Percentiles rank a stretch among this genome's conserved stretches.
phyloP scores from a whole-genome alignment of 495 filamentous ascomycete species.

The Trichodelitschia bisporula region DNA sequence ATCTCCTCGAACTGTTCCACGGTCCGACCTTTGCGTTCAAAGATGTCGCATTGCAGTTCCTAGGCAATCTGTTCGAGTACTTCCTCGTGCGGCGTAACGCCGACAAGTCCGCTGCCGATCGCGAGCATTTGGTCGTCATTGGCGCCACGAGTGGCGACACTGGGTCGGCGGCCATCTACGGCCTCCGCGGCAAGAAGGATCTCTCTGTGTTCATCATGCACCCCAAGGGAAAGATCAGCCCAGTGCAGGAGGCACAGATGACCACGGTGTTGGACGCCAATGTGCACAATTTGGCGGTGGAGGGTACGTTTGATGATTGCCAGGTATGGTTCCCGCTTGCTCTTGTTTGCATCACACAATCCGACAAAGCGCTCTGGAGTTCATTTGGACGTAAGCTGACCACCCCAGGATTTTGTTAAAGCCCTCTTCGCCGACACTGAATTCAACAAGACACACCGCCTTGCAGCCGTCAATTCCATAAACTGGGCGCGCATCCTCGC shows the following conservation, averaged over 20 bases:
- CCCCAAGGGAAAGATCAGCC: slow-evolving; percentile 59
- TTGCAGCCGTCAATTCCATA: slow-evolving; percentile 76
- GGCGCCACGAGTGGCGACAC: slow-evolving; percentile 90
- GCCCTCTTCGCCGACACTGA: slow-evolving; percentile 62
- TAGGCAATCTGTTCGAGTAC: slow-evolving; percentile 93
- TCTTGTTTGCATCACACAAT: background rate
- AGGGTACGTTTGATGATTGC: slow-evolving; percentile 86
- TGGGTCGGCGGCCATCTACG: slow-evolving; percentile 87
- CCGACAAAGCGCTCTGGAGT: slow-evolving; percentile 1
- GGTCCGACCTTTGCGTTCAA: slow-evolving; percentile 95
- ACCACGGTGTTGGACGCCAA: slow-evolving; percentile 70
- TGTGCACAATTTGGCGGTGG: slow-evolving; percentile 67
- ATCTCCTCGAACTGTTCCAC: slow-evolving; percentile 88
- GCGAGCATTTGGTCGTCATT: slow-evolving; percentile 73
- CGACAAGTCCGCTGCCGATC: slow-evolving; percentile 39
- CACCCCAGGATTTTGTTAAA: slow-evolving; percentile 60
- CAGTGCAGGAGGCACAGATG: slow-evolving; percentile 90
- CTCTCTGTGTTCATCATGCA: slow-evolving; percentile 75
- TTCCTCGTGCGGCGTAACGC: slow-evolving; percentile 66
- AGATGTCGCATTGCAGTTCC: slow-evolving; percentile 69
- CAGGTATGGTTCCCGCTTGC: slow-evolving; percentile 24
- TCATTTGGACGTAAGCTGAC: no score
- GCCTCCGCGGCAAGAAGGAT: slow-evolving; percentile 92
- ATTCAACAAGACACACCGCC: slow-evolving; percentile 45
- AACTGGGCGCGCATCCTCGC: slow-evolving; percentile 81